Conservation (phyloP, 164 flowering plant genomes). For the Kingdonia uniflora region DNA sequence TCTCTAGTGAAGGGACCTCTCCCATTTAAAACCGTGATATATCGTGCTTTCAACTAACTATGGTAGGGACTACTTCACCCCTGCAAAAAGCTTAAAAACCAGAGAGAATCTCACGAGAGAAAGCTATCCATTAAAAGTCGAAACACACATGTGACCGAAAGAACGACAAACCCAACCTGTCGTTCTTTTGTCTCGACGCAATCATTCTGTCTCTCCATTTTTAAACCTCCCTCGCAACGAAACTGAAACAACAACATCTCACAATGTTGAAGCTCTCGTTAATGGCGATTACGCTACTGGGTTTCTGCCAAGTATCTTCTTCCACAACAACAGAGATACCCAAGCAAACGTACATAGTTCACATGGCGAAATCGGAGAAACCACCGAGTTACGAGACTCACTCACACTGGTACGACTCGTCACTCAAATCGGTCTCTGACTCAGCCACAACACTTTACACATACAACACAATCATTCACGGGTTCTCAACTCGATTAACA, state of each 20-base stretch:
- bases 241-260: too few species aligned
- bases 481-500: constrained; percentile 64
- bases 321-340: constrained; percentile 22
- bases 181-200: constrained; percentile 6
- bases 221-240: not conserved
- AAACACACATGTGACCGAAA: too few species aligned
- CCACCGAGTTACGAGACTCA: constrained; percentile 43
- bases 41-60: too few species aligned
- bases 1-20: too few species aligned
- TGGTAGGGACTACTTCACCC: too few species aligned
- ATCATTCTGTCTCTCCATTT: constrained; percentile 2
- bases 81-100: too few species aligned
- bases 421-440: constrained; percentile 47
- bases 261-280: constrained; percentile 4
- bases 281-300: constrained; percentile 2
- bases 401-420: constrained; percentile 55
- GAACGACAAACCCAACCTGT: not conserved
- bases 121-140: too few species aligned
- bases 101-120: too few species aligned
- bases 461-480: constrained; percentile 55
- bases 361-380: constrained; percentile 53
- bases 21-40: too few species aligned
- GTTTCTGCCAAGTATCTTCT: constrained; percentile 3
- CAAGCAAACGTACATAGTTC: constrained; percentile 63
- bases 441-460: constrained; percentile 58